Evolutionary conservation across 2,329 filamentous ascomycete genomes (phyloP), one percentile per base, ranked within the genome.

Genomic region (Diaporthe sp.): DNA sequence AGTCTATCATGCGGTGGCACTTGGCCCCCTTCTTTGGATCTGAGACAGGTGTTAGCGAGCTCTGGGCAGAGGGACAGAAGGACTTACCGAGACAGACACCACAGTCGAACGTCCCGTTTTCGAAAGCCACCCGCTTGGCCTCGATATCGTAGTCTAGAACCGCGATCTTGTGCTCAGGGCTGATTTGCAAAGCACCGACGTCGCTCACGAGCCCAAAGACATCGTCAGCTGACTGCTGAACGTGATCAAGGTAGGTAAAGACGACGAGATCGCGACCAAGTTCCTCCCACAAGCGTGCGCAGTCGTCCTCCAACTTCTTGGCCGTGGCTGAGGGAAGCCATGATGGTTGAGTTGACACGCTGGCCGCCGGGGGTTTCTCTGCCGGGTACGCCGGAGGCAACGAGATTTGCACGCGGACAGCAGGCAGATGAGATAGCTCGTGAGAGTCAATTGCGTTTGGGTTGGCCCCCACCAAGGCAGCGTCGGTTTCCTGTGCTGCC

Each of bases 21-120:
- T 87, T 89, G 0, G 86, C 84, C 1, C 97, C 97, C 82, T 97
- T 98, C 83, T 98, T 98, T 0, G 95, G 95, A 82, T 98, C 96
- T 89, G 73, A 15, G 8, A 22, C 8, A 12, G 3, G 42, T 28
- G 55, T 81, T 76, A 83, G 80, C 71, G 28, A 22, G 71, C 25
- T 30, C n/a, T 13, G 33, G 30, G n/a, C n/a, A n/a, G 28, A n/a
- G n/a, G 5, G n/a, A 25, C 19, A 50, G 8, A 22, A 12, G 1
- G n/a, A 77, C 86, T 73, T 84, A 91, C 89, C 89, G 61, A 98
- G 84, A 81, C 96, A 98, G 64, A 98, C 89, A 2, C 93, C 94
- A 78, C 96, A 98, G 70, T 96, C 92, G 80, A 97, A 98, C 0
- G 95, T 97, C 78, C 93, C 93, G 77, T 91, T 91, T 75, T 97